Conservation (phyloP, 176 grass and related monocot species). For the Carex pumila region DNA sequence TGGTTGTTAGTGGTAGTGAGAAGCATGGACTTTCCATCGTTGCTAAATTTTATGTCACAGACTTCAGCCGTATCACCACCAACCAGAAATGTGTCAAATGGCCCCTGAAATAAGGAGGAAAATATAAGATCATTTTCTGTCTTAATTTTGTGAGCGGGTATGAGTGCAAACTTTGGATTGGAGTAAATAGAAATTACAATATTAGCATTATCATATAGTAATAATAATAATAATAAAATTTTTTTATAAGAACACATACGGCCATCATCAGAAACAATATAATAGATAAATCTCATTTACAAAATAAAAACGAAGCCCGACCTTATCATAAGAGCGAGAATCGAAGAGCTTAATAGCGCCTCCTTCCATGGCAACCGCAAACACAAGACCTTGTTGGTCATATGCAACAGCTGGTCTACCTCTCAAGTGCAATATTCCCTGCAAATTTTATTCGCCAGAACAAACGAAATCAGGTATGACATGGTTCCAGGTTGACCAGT, state of each 20-base stretch:
- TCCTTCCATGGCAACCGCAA: slow-evolving; percentile 95
- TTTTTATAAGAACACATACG: not conserved
- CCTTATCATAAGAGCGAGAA: slow-evolving; percentile 97
- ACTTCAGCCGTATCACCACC: slow-evolving; percentile 95
- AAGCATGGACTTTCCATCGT: slow-evolving; percentile 95
- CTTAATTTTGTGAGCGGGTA: not conserved
- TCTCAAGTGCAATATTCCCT: slow-evolving; percentile 80
- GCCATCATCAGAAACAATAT: not conserved
- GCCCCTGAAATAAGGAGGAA: slow-evolving; percentile 52
- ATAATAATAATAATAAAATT: not conserved
- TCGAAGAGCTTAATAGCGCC: slow-evolving; percentile 97
- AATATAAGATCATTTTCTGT: not conserved
- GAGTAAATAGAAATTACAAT: slow-evolving; percentile 5
- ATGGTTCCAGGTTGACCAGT: slow-evolving; percentile 20
- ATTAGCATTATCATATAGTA: not conserved
- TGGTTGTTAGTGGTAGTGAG: slow-evolving; percentile 95
- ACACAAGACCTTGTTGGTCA: slow-evolving; percentile 99
- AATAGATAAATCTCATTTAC: not conserved
- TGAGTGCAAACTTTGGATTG: not conserved
- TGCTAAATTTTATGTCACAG: slow-evolving; percentile 97
- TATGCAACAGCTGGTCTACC: slow-evolving; percentile 96
- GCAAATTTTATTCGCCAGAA: slow-evolving; percentile 35
- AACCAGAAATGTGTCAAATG: slow-evolving; percentile 93
- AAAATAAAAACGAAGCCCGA: slow-evolving; percentile 7
- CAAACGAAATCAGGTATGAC: slow-evolving; percentile 20